Conservation (phyloP, 2,329 filamentous ascomycete genomes). For the Canariomyces notabilis region DNA sequence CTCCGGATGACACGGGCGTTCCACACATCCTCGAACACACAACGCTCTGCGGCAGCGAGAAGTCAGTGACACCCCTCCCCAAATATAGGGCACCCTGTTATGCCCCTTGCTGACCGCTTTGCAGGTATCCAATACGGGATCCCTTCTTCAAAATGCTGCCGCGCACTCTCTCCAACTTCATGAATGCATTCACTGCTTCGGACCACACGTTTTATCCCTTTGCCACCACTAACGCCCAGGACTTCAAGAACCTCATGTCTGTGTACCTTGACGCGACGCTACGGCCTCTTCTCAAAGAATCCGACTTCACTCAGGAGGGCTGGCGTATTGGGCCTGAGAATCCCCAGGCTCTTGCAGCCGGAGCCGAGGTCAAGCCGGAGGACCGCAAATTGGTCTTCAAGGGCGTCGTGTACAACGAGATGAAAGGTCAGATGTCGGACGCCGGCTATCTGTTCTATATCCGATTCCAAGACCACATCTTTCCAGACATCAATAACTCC, state of each 20-base stretch:
- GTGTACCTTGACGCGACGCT: conserved; percentile 95
- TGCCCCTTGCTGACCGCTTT: conserved; percentile 1
- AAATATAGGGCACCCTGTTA: neutral
- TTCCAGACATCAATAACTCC: conserved; percentile 92
- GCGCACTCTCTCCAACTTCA: conserved; percentile 96
- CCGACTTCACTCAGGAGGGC: conserved; percentile 93
- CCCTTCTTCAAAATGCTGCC: conserved; percentile 99
- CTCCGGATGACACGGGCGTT: conserved; percentile 90
- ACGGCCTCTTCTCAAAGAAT: conserved; percentile 80
- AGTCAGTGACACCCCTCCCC: conserved; percentile 47
- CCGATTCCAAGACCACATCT: conserved; percentile 88
- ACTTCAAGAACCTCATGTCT: conserved; percentile 92
- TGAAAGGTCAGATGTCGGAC: conserved; percentile 99
- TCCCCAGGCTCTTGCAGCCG: conserved; percentile 52
- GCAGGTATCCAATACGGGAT: conserved; percentile 90
- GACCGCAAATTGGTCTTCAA: conserved; percentile 82
- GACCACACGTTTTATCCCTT: conserved; percentile 98
- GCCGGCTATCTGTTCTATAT: conserved; percentile 96
- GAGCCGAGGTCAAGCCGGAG: conserved; percentile 42
- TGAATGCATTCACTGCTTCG: conserved; percentile 97
- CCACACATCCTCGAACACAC: conserved; percentile 98
- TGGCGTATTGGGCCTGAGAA: conserved; percentile 96
- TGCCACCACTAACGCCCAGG: conserved; percentile 90
- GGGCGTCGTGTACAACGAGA: conserved; percentile 98
- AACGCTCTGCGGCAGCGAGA: conserved; percentile 89